These are phyloP conservation scores for Mycena floridula DNA, from an alignment of 768 basidiomycete genomes.

Conservation along the genomic window DNA sequence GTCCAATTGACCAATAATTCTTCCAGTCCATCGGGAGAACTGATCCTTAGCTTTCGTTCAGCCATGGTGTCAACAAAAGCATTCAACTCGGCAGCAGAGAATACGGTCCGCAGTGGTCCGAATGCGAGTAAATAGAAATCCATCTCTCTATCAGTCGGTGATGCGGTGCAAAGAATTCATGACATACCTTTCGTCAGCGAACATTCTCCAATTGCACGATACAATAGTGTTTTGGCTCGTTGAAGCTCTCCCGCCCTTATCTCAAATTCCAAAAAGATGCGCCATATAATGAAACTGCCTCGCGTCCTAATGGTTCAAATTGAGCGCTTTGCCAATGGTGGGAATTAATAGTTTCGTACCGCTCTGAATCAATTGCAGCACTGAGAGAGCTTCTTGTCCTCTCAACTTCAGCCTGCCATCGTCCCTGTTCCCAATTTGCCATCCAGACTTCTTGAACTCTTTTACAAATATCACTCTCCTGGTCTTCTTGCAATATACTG, in stretches of 20 bases:
- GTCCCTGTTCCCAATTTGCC: slow-evolving; percentile 68
- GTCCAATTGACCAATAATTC: slow-evolving; percentile 43
- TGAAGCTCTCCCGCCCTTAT: slow-evolving; percentile 52
- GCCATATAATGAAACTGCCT: slow-evolving; percentile 64
- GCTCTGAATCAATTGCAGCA: slow-evolving; percentile 57
- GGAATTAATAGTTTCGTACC: no score
- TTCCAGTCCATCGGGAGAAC: slow-evolving; percentile 58
- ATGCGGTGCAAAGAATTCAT: no score
- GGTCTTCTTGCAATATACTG: slow-evolving; percentile 30
- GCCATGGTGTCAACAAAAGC: slow-evolving; percentile 68
- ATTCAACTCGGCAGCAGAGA: slow-evolving; percentile 53
- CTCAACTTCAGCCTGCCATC: slow-evolving; percentile 68
- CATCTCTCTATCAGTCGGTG: slow-evolving; percentile 23
- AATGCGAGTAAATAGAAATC: slow-evolving; percentile 78
- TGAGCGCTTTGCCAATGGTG: no score
- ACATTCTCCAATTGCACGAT: slow-evolving; percentile 69
- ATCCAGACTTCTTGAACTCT: slow-evolving; percentile 71
- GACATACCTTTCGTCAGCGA: slow-evolving; percentile 65
- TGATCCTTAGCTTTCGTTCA: slow-evolving; percentile 64
- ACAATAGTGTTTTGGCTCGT: slow-evolving; percentile 67
- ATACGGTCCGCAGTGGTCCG: slow-evolving; percentile 58
- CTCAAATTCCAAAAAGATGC: slow-evolving; percentile 73
- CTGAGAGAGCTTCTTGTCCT: slow-evolving; percentile 59
- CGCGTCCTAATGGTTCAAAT: slow-evolving; percentile 67
- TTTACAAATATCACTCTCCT: slow-evolving; percentile 51